phyloP scores from a whole-genome alignment of 495 filamentous ascomycete species.

The Xylaria acuta region DNA sequence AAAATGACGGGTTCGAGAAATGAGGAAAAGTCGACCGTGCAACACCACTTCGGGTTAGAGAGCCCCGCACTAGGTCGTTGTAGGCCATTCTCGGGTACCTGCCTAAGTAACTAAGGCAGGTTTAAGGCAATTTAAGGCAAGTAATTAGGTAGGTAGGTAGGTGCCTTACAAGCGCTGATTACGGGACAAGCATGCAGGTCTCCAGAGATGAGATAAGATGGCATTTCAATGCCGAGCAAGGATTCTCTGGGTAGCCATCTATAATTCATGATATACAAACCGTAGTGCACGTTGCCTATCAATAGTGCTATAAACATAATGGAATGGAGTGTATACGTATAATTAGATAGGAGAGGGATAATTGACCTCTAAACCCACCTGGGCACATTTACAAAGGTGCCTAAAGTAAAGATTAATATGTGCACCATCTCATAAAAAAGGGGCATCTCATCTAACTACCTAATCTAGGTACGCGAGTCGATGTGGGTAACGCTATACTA shows the following conservation, averaged over 20 bases:
- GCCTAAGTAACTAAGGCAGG: background rate
- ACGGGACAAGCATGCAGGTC: background rate
- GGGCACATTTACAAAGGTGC: too few relatives aligned
- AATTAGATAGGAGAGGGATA: too few relatives aligned
- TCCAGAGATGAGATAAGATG: background rate
- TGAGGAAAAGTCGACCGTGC: conserved; percentile 15
- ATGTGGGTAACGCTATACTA: background rate
- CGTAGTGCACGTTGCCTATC: background rate
- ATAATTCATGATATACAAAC: background rate
- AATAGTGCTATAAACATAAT: background rate
- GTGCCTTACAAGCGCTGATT: background rate
- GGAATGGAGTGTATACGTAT: too few relatives aligned
- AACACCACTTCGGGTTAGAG: conserved; percentile 17
- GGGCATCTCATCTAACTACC: conserved; percentile 21
- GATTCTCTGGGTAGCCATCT: background rate
- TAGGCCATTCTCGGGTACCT: conserved; percentile 8
- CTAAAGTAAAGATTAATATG: background rate
- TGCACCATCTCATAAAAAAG: background rate
- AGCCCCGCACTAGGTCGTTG: conserved; percentile 11
- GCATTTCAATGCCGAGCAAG: background rate
- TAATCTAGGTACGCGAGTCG: conserved; percentile 8
- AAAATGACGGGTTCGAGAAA: conserved; percentile 5
- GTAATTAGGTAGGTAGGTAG: background rate
- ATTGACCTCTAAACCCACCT: background rate
- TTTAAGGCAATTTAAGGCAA: conserved; percentile 1